Conservation (phyloP, 2,329 filamentous ascomycete genomes). For the Biscogniauxia mediterranea region DNA sequence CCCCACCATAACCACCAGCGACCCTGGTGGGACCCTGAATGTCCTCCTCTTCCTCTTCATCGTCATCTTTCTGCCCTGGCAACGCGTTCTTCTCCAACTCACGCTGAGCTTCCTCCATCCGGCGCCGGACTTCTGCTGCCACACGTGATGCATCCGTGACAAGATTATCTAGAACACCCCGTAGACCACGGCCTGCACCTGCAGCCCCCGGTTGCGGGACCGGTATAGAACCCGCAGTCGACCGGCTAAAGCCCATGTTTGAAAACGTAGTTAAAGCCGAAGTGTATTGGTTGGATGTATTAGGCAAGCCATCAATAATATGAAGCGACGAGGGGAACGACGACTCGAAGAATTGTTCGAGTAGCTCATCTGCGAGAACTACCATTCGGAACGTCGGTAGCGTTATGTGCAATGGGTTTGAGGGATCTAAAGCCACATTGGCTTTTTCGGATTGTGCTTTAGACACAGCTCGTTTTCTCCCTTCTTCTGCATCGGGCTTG, state of each 20-base stretch:
- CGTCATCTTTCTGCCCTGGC: conserved; percentile 62
- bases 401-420: conserved; percentile 91
- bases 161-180: conserved; percentile 94
- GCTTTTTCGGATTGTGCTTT: conserved; percentile 72
- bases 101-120: conserved; percentile 93
- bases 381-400: conserved; percentile 99
- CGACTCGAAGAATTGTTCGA: conserved; percentile 96
- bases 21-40: conserved; percentile 30
- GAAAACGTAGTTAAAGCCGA: conserved; percentile 84
- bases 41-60: conserved; percentile 69
- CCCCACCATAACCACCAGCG: conserved; percentile 46
- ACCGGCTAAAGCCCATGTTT: conserved; percentile 56
- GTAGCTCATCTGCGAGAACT: conserved; percentile 88
- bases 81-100: conserved; percentile 83
- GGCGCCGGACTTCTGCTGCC: conserved; percentile 82
- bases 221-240: conserved; percentile 39
- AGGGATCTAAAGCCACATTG: conserved; percentile 87
- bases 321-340: conserved; percentile 93
- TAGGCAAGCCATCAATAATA: conserved; percentile 64
- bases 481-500: conserved; percentile 25
- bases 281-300: conserved; percentile 44
- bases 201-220: conserved; percentile 38
- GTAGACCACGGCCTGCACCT: conserved; percentile 69
- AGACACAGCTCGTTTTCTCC: conserved; percentile 43
- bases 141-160: conserved; percentile 97